Percentiles rank a stretch among this genome's conserved stretches.
phyloP scores from a whole-genome alignment of 768 basidiomycete genomes.

The Mycena alexandri region DNA sequence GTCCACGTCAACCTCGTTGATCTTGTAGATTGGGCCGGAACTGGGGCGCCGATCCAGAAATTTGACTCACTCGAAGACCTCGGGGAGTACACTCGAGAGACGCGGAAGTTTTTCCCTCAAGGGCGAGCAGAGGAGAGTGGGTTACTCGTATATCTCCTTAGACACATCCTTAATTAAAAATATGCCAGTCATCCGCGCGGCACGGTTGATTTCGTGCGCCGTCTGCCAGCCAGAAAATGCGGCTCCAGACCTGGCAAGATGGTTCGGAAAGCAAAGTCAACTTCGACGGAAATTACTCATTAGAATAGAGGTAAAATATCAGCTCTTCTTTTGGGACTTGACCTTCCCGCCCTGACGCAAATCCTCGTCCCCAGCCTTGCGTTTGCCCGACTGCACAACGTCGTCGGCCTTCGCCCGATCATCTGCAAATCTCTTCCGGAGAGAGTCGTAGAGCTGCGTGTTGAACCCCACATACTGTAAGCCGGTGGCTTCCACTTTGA shows the following conservation, averaged over 20 bases:
- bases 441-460: not conserved
- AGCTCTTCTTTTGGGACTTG: not conserved
- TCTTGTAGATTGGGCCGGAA: conserved; percentile 6
- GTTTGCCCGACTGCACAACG: not conserved
- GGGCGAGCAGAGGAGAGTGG: not conserved
- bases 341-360: not conserved
- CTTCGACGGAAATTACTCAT: no score
- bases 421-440: conserved; percentile 2
- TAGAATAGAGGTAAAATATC: no score
- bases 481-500: conserved; percentile 16
- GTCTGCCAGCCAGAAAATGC: no score
- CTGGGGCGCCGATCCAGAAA: not conserved
- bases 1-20: conserved; percentile 23
- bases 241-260: no score
- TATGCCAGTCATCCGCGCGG: no score
- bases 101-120: conserved; percentile 9
- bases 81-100: not conserved
- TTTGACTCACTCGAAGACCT: conserved; percentile 10
- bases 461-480: conserved; percentile 20
- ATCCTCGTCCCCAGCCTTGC: conserved; percentile 7
- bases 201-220: no score
- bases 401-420: not conserved
- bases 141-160: conserved; percentile 11
- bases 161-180: not conserved
- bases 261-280: no score